These are phyloP conservation scores for Diaporthe citri DNA, from an alignment of 2,329 filamentous ascomycete species.

Conservation along the genomic window DNA sequence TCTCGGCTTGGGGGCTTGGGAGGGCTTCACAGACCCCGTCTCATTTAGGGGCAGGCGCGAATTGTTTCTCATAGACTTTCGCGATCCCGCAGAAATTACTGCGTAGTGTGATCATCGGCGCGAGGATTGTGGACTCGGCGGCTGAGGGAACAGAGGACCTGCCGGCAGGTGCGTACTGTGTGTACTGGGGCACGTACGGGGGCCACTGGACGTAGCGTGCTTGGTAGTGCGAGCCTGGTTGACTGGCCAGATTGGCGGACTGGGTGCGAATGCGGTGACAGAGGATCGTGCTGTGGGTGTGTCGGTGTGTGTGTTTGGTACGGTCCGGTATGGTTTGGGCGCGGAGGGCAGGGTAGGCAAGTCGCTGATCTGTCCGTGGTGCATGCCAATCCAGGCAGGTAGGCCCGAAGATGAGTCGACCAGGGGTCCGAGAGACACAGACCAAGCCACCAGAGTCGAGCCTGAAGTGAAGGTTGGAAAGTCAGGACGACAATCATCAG, in stretches of 20 bases:
- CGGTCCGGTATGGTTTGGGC: slow-evolving; percentile 10
- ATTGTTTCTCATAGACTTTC: slow-evolving; percentile 34
- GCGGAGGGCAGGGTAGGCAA: slow-evolving; percentile 19
- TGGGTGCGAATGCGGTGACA: neutral
- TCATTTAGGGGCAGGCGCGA: slow-evolving; percentile 27
- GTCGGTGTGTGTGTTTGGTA: neutral
- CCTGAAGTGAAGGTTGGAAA: slow-evolving; percentile 1
- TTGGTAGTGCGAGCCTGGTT: slow-evolving; percentile 13
- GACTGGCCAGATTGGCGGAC: neutral
- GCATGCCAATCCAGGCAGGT: slow-evolving; percentile 33
- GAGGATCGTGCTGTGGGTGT: slow-evolving; percentile 29
- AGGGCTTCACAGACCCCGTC: slow-evolving; percentile 36
- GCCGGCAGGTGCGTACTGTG: slow-evolving; percentile 3
- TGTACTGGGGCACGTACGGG: neutral
- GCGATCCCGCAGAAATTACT: slow-evolving; percentile 29
- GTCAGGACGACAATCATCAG: neutral
- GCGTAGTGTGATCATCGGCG: slow-evolving; percentile 19
- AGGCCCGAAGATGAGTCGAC: slow-evolving; percentile 34
- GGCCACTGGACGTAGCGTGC: neutral
- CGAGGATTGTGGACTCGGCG: neutral
- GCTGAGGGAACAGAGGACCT: neutral
- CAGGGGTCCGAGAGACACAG: slow-evolving; percentile 22
- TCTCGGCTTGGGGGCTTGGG: slow-evolving; percentile 28
- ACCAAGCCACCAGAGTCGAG: slow-evolving; percentile 2
- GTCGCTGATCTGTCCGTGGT: slow-evolving; percentile 28